phyloP scores from a whole-genome alignment of 352 stramenopile genomes.

The Globisporangium recalcitrans region DNA sequence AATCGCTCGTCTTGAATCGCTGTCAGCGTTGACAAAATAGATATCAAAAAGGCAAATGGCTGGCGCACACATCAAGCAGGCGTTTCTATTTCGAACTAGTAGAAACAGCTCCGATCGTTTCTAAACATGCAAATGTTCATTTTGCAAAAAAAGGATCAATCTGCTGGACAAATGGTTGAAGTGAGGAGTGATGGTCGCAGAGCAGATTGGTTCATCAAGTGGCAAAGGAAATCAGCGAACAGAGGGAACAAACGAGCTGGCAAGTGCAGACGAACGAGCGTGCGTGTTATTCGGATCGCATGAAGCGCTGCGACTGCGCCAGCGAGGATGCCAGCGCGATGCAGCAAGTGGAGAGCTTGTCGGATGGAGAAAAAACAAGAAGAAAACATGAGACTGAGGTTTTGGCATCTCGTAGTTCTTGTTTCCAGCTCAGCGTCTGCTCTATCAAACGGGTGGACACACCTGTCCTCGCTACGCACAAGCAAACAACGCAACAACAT shows the following conservation, averaged over 20 bases:
- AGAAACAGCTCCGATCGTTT: neutral
- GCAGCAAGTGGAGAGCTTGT: too few relatives aligned
- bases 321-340: too few relatives aligned
- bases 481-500: neutral
- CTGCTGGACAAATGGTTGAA: neutral
- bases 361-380: too few relatives aligned
- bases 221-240: too few relatives aligned
- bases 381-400: too few relatives aligned
- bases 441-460: neutral
- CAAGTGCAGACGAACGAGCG: too few relatives aligned
- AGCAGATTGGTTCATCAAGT: too few relatives aligned
- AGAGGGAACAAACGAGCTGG: too few relatives aligned
- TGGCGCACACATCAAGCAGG: conserved; percentile 8
- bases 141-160: neutral
- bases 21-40: conserved; percentile 2
- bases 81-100: conserved; percentile 7
- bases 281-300: too few relatives aligned
- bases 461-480: neutral
- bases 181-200: too few relatives aligned
- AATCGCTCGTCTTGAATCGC: too few relatives aligned
- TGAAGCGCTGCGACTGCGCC: too few relatives aligned
- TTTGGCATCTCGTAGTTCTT: neutral
- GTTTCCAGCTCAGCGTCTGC: neutral
- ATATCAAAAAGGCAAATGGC: conserved; percentile 10
- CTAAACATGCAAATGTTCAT: conserved; percentile 3